Conservation (phyloP, 805 yeast genomes). For the Wickerhamomyces bovis region DNA sequence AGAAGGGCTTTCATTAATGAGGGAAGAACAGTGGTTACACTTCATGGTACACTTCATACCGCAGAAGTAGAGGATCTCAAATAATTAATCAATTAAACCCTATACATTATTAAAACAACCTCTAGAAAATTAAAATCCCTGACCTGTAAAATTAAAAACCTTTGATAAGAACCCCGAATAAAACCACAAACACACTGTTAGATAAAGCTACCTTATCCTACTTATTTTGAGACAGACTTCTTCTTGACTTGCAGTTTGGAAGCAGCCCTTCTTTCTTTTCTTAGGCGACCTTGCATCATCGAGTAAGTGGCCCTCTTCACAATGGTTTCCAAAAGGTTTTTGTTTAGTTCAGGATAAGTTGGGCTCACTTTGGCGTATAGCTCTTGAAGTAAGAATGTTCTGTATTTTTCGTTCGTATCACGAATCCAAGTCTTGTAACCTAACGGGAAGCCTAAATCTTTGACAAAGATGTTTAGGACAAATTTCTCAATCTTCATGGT, state of each 20-base stretch:
- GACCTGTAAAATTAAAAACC: not conserved
- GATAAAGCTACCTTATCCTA: not conserved
- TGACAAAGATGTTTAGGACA: slow-evolving; percentile 45
- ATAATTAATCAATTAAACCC: not conserved
- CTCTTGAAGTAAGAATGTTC: slow-evolving; percentile 42
- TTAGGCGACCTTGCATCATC: slow-evolving; percentile 69
- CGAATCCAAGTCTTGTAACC: slow-evolving; percentile 84
- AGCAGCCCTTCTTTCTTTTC: slow-evolving; percentile 57
- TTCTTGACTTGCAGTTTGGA: slow-evolving; percentile 20
- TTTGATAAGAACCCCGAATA: not conserved
- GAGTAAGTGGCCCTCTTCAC: slow-evolving; percentile 78
- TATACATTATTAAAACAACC: not conserved
- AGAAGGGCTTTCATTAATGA: no score
- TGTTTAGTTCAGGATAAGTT: slow-evolving; percentile 17
- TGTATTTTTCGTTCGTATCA: slow-evolving; percentile 54
- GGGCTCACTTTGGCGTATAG: slow-evolving; percentile 33
- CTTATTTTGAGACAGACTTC: not conserved
- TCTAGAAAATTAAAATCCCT: not conserved
- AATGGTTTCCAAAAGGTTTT: slow-evolving; percentile 54
- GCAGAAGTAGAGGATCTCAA: no score
- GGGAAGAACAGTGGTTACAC: no score
- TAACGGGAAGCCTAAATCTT: slow-evolving; percentile 60
- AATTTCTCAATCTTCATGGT: slow-evolving; percentile 50
- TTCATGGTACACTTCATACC: no score
- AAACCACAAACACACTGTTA: not conserved